A percentile compares a stretch with the other conserved stretches of the same genome.
phyloP scores from a whole-genome alignment of 345 rosid species.

The Gossypium herbaceum region DNA sequence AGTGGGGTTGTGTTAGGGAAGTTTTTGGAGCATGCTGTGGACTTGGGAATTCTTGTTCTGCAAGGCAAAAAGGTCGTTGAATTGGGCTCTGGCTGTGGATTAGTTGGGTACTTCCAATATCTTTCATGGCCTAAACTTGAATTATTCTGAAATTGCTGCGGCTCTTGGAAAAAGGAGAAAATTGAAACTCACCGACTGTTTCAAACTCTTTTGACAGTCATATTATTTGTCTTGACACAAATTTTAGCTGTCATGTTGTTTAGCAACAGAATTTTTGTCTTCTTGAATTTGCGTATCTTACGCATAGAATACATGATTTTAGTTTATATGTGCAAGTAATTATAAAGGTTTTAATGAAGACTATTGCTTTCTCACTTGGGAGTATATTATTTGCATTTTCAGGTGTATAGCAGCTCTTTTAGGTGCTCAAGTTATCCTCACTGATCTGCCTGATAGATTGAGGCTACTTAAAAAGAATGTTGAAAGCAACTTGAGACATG shows the following conservation, averaged over 20 bases:
- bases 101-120: conserved; percentile 62
- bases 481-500: conserved; percentile 49
- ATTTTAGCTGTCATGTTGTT: neutral
- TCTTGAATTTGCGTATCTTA: neutral
- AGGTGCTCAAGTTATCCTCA: conserved; percentile 74
- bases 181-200: neutral
- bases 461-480: conserved; percentile 72
- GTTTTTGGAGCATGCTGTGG: conserved; percentile 90
- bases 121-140: neutral
- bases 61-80: conserved; percentile 74
- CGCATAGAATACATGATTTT: neutral
- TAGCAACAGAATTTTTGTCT: neutral
- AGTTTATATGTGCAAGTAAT: neutral
- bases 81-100: conserved; percentile 92
- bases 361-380: conserved; percentile 4
- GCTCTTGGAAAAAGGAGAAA: neutral
- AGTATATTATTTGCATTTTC: conserved; percentile 21
- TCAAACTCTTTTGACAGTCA: neutral
- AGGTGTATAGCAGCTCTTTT: conserved; percentile 84
- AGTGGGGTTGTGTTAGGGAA: conserved; percentile 85
- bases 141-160: neutral
- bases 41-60: conserved; percentile 57
- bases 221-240: neutral
- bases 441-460: conserved; percentile 87
- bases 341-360: neutral